phyloP scores from a whole-genome alignment of 768 basidiomycete genomes.

The Russula foetens region DNA sequence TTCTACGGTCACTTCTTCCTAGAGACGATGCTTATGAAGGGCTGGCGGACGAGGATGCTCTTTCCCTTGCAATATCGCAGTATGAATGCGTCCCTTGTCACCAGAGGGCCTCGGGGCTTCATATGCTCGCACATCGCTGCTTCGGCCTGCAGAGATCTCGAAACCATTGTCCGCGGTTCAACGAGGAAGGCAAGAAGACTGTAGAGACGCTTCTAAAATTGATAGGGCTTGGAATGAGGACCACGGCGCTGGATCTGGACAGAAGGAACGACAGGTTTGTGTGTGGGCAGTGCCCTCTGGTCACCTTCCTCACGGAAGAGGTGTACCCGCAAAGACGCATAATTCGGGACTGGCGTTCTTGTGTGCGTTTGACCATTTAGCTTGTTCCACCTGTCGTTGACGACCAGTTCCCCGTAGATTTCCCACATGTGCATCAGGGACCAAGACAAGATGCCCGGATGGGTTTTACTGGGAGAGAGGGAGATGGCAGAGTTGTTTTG shows the following conservation, averaged over 20 bases:
- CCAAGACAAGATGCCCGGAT: neutral
- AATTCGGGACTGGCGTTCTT: slow-evolving; percentile 5
- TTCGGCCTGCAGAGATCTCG: neutral
- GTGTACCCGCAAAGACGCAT: neutral
- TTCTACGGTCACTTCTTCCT: slow-evolving; percentile 2
- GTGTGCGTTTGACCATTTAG: neutral
- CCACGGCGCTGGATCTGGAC: slow-evolving; percentile 4
- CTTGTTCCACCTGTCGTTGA: neutral
- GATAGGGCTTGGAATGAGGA: neutral
- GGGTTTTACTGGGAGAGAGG: neutral
- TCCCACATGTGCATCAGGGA: neutral
- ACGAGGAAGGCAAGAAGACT: neutral
- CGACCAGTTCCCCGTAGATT: neutral
- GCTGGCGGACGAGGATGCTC: neutral
- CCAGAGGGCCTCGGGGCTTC: neutral
- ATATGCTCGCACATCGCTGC: neutral
- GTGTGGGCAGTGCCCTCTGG: neutral
- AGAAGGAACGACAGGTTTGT: neutral
- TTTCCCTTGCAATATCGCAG: neutral
- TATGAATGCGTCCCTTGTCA: slow-evolving; percentile 1
- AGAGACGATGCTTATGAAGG: neutral
- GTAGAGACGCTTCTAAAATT: neutral
- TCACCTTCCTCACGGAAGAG: neutral
- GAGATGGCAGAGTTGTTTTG: neutral
- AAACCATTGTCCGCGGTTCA: neutral